Conservation (phyloP, 495 filamentous ascomycete species). For the Penicillium antarcticum region DNA sequence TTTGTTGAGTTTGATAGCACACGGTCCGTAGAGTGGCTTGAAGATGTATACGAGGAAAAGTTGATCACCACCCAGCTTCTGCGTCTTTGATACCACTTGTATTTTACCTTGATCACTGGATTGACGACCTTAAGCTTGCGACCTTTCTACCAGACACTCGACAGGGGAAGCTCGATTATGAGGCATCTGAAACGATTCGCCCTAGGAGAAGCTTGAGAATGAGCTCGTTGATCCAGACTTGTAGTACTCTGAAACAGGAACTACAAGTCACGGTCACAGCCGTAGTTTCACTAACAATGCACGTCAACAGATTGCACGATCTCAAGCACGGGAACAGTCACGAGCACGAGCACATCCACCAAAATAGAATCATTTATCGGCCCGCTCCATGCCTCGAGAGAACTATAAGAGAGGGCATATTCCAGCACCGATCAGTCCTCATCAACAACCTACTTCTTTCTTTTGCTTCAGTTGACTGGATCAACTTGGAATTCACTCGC, state of each 20-base stretch:
- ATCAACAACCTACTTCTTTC: conserved; percentile 5
- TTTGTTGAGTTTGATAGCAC: background rate
- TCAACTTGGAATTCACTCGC: conserved; percentile 8
- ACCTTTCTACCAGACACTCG: background rate
- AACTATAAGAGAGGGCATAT: conserved; percentile 11
- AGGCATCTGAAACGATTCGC: background rate
- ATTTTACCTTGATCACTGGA: no score
- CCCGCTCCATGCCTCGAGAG: background rate
- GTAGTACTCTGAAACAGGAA: conserved; percentile 10
- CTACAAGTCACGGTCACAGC: conserved; percentile 8
- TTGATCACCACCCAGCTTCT: background rate
- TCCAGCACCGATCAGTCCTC: conserved; percentile 1
- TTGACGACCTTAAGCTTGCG: background rate
- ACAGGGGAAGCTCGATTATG: background rate
- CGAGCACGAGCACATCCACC: background rate
- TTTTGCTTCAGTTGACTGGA: conserved; percentile 14
- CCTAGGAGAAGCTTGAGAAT: background rate
- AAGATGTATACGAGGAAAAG: background rate
- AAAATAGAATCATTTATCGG: background rate
- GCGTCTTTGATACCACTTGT: background rate
- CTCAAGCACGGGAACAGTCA: background rate
- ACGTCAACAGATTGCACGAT: background rate
- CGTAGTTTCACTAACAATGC: conserved; percentile 7
- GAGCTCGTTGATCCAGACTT: background rate
- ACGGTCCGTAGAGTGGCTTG: background rate